Percentiles rank a stretch among this genome's conserved stretches.
These are phyloP conservation scores for Diaporthe sp. DNA, from an alignment of 2,329 filamentous ascomycete genomes.

Conservation along the genomic window DNA sequence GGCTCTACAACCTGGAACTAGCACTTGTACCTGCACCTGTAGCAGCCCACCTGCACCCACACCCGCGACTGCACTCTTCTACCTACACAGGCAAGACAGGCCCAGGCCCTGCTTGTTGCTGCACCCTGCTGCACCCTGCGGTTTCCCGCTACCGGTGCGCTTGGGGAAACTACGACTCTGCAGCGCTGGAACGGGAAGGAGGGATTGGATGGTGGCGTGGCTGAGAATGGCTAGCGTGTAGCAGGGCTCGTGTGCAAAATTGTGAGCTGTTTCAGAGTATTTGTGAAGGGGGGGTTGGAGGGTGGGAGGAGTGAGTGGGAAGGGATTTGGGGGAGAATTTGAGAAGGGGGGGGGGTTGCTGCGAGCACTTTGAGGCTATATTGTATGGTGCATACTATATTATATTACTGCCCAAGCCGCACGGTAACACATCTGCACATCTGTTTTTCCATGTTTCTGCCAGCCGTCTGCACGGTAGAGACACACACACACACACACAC, in stretches of 20 bases:
- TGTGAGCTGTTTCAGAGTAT: constrained; percentile 27
- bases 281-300: constrained; percentile 21
- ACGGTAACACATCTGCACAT: background rate
- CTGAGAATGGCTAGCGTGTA: constrained; percentile 30
- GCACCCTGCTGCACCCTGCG: background rate
- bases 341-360: background rate
- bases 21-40: background rate
- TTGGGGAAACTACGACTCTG: constrained; percentile 11
- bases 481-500: too few relatives aligned
- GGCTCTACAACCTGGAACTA: background rate
- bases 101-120: background rate
- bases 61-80: background rate
- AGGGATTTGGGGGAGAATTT: background rate
- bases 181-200: constrained; percentile 18
- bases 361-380: constrained; percentile 17
- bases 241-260: constrained; percentile 26
- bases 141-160: constrained; percentile 4
- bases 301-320: background rate
- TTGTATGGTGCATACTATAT: background rate
- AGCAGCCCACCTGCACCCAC: background rate
- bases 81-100: too few relatives aligned
- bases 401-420: constrained; percentile 9
- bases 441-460: background rate
- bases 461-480: too few relatives aligned
- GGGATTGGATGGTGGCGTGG: constrained; percentile 27